Percentiles rank a stretch among this genome's conserved stretches.
Conservation (phyloP, 1,284 basidiomycete genomes). For the Lentinula novae-zelandiae region DNA sequence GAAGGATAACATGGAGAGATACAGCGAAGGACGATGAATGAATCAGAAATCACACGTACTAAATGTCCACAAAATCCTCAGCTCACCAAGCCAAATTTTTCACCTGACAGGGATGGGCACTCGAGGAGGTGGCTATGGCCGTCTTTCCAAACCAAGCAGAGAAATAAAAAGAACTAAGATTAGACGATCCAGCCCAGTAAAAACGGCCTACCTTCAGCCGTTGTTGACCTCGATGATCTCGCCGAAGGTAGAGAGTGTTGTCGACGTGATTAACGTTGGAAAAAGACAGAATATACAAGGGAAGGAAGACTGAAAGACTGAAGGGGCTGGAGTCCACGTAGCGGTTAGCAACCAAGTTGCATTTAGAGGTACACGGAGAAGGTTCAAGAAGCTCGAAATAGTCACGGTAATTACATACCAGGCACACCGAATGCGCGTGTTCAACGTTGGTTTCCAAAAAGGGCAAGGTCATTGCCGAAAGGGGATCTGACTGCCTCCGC, state of each 20-base stretch:
- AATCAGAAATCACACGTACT: neutral
- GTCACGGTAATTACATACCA: slow-evolving; percentile 1
- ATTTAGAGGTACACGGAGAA: neutral
- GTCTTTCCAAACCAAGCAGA: neutral
- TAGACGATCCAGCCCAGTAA: neutral
- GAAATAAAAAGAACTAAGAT: neutral
- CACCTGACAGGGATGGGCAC: neutral
- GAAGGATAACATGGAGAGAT: neutral
- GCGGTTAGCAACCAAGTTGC: slow-evolving; percentile 6
- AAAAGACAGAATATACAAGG: neutral
- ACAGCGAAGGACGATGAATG: neutral
- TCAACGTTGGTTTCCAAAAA: neutral
- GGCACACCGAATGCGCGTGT: neutral
- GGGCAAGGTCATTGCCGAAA: neutral
- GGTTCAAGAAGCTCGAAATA: neutral
- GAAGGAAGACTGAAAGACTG: neutral
- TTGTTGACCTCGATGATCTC: neutral
- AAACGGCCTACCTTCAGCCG: neutral
- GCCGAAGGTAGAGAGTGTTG: neutral
- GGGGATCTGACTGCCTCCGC: neutral
- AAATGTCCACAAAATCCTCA: neutral
- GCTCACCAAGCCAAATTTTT: neutral
- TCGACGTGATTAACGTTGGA: neutral
- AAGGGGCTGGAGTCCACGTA: neutral
- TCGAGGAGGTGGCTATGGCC: neutral